Conservation (phyloP, 768 basidiomycete genomes). For the Trametes coccinea region DNA sequence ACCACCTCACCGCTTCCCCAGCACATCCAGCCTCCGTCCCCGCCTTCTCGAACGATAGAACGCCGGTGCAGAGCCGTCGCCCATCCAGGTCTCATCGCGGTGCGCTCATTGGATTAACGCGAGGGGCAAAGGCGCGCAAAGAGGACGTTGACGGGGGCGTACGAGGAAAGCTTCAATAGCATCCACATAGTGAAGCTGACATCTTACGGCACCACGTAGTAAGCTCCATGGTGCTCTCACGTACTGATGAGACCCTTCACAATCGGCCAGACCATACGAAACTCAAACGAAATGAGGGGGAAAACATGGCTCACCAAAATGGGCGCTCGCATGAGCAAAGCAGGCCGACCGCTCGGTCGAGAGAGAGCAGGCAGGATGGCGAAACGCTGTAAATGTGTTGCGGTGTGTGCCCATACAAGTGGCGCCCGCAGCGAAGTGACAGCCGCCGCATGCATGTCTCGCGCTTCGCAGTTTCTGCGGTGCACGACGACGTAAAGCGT, state of each 20-base stretch:
- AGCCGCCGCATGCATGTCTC: conserved; percentile 3
- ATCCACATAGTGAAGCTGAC: conserved; percentile 6
- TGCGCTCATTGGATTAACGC: conserved; percentile 2
- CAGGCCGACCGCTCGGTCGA: background rate
- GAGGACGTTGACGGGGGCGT: background rate
- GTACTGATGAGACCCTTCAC: background rate
- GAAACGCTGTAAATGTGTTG: background rate
- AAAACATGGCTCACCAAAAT: background rate
- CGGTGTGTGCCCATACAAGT: background rate
- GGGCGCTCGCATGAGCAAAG: background rate
- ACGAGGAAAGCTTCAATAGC: conserved; percentile 6
- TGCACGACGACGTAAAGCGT: conserved; percentile 8
- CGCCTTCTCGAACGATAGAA: conserved; percentile 9
- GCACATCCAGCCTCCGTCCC: conserved; percentile 1
- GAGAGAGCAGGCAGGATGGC: conserved; percentile 3
- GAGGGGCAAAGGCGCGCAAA: background rate
- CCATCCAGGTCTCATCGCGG: conserved; percentile 13
- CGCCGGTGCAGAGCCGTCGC: conserved; percentile 3
- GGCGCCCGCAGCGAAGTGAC: conserved; percentile 9
- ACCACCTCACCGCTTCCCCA: conserved; percentile 6
- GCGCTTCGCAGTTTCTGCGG: conserved; percentile 13
- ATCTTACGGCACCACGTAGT: conserved; percentile 11
- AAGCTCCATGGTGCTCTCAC: background rate
- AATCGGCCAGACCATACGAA: background rate
- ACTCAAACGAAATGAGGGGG: background rate